A percentile compares a stretch with the other conserved stretches of the same genome.
These are phyloP conservation scores for Candida andamanensis DNA, from an alignment of 805 yeast species.

Conservation along the genomic window DNA sequence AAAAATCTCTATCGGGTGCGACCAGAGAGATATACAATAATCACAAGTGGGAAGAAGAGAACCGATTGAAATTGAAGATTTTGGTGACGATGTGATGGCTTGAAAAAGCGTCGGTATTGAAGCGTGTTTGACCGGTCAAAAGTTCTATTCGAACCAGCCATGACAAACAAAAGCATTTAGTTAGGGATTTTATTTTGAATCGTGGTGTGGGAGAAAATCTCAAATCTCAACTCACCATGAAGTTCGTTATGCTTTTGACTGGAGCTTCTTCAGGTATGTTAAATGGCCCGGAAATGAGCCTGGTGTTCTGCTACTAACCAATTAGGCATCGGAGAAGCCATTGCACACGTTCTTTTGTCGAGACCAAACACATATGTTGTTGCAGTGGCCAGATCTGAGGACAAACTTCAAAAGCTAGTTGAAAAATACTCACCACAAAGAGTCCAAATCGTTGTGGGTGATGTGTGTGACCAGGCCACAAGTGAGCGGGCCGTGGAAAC, in stretches of 20 bases:
- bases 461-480: constrained; percentile 39
- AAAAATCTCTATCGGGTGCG: too few species aligned
- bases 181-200: too few species aligned
- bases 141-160: too few species aligned
- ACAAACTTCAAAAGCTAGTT: constrained; percentile 40
- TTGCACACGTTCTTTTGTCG: constrained; percentile 49
- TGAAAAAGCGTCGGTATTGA: too few species aligned
- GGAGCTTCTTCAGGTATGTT: constrained; percentile 58
- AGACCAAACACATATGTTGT: constrained; percentile 40
- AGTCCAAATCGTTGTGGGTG: constrained; percentile 53
- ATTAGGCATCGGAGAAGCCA: constrained; percentile 75
- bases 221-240: constrained; percentile 7
- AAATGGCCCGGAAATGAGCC: background rate
- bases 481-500: constrained; percentile 34
- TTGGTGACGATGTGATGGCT: too few species aligned
- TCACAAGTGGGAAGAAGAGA: too few species aligned
- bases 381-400: constrained; percentile 67
- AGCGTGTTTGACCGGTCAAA: too few species aligned
- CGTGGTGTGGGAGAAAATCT: too few species aligned
- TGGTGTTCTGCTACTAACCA: constrained; percentile 4
- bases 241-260: constrained; percentile 42
- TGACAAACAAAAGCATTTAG: too few species aligned
- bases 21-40: too few species aligned
- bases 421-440: constrained; percentile 42
- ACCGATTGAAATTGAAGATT: too few species aligned